These are phyloP conservation scores for Apiotrichum domesticum DNA, from an alignment of 1,284 basidiomycete species.

Conservation along the genomic window DNA sequence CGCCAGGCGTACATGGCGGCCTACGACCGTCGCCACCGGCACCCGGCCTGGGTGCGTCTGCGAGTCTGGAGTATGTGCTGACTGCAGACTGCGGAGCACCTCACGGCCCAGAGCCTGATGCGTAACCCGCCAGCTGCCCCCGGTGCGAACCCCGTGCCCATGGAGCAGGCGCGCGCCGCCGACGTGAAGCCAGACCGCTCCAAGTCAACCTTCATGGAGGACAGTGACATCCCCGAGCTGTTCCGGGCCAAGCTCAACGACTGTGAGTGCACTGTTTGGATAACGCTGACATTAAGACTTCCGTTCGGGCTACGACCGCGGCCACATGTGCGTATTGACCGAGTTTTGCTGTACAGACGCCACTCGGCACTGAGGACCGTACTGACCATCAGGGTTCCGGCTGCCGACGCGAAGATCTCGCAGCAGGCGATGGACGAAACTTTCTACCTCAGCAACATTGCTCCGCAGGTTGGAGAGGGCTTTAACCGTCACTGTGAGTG, in stretches of 20 bases:
- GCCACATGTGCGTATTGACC: constrained; percentile 64
- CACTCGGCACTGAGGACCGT: background rate
- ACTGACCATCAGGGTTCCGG: constrained; percentile 65
- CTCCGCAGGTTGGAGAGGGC: constrained; percentile 94
- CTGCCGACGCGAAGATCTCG: constrained; percentile 83
- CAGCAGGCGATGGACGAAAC: constrained; percentile 96
- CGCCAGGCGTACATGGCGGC: constrained; percentile 78
- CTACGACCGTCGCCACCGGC: constrained; percentile 83
- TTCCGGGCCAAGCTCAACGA: constrained; percentile 85
- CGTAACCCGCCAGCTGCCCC: constrained; percentile 47
- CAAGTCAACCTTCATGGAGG: constrained; percentile 81
- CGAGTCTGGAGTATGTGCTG: constrained; percentile 1
- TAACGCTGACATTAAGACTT: constrained; percentile 54
- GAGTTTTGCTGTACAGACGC: no score
- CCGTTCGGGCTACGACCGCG: constrained; percentile 89
- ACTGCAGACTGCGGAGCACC: constrained; percentile 80
- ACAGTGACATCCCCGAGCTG: constrained; percentile 64
- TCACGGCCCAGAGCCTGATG: constrained; percentile 69
- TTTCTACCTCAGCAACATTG: constrained; percentile 90
- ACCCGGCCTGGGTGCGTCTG: constrained; percentile 79
- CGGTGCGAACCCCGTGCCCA: constrained; percentile 25
- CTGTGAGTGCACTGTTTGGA: constrained; percentile 44
- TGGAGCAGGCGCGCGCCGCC: constrained; percentile 33
- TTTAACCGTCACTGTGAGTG: constrained; percentile 91
- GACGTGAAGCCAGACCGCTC: constrained; percentile 59